phyloP scores from a whole-genome alignment of 208 protist species.

The Blastocrithidia nonstop region DNA sequence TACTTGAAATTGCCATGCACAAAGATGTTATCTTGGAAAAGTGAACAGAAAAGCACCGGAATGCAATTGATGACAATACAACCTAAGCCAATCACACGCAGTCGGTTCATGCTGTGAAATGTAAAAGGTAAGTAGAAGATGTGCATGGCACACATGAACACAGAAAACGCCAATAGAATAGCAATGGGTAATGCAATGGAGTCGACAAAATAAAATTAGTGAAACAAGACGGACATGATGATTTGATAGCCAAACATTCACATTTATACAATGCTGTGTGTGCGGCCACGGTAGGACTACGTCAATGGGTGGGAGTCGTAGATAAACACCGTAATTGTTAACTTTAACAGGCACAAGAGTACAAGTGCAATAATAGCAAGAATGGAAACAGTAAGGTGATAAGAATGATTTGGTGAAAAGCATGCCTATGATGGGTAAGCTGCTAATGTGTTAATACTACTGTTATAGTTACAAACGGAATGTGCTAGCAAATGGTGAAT shows the following conservation, averaged over 20 bases:
- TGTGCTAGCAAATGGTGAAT: not conserved
- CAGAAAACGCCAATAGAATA: not conserved
- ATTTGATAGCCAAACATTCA: slow-evolving; percentile 5
- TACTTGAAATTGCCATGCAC: not conserved
- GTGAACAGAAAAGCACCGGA: not conserved
- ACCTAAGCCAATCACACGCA: not conserved
- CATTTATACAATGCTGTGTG: slow-evolving; percentile 8
- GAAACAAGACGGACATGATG: not conserved
- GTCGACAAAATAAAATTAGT: not conserved
- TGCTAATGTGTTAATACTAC: not conserved
- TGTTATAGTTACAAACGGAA: not conserved
- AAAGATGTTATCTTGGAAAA: not conserved
- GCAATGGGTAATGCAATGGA: not conserved
- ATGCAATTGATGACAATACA: not conserved
- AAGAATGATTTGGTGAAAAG: not conserved
- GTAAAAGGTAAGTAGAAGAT: not conserved
- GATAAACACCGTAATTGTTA: slow-evolving; percentile 5
- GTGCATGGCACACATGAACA: not conserved
- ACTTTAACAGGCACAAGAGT: slow-evolving; percentile 4
- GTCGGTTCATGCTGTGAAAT: not conserved
- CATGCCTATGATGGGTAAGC: not conserved
- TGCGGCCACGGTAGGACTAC: slow-evolving; percentile 2
- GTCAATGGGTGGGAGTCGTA: slow-evolving; percentile 11
- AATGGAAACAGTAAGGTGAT: too few species aligned
- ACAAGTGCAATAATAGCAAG: slow-evolving; percentile 4